phyloP scores from a whole-genome alignment of 1,139 yeast genomes.

The Wickerhamomyces sp. region DNA sequence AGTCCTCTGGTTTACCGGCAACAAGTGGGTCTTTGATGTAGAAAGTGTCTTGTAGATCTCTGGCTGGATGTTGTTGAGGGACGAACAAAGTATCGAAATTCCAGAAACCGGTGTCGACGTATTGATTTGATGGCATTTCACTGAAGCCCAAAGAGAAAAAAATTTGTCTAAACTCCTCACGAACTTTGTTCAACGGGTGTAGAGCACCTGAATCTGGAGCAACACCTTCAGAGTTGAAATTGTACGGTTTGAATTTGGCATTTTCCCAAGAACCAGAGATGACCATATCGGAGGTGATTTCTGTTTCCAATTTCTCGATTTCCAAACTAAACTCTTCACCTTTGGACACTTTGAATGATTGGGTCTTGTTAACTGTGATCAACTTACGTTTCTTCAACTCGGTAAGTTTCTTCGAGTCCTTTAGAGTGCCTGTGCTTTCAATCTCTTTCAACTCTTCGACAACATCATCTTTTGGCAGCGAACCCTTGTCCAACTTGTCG shows the following conservation, averaged over 20 bases:
- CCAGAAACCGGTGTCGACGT: constrained; percentile 98
- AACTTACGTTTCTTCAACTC: constrained; percentile 96
- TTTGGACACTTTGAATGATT: constrained; percentile 72
- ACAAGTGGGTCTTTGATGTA: constrained; percentile 86
- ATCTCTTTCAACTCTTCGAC: constrained; percentile 60
- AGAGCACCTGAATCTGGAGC: constrained; percentile 85
- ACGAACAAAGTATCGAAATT: constrained; percentile 93
- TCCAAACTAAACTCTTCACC: constrained; percentile 82
- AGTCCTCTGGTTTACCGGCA: constrained; percentile 80
- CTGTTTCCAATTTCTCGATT: constrained; percentile 82
- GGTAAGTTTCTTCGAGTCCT: constrained; percentile 59
- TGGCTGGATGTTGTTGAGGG: constrained; percentile 99
- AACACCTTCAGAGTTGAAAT: constrained; percentile 92
- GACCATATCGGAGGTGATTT: constrained; percentile 90
- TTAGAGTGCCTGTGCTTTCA: constrained; percentile 47
- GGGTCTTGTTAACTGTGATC: constrained; percentile 61
- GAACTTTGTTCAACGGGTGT: constrained; percentile 93
- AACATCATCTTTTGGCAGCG: constrained; percentile 60
- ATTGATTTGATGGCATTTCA: constrained; percentile 98
- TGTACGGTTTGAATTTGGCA: constrained; percentile 88
- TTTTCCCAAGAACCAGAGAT: constrained; percentile 74
- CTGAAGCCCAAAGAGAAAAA: constrained; percentile 97
- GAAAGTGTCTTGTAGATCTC: constrained; percentile 97
- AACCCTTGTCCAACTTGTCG: constrained; percentile 32
- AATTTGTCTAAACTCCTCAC: constrained; percentile 96